Percentiles rank a stretch among this genome's conserved stretches.
Evolutionary conservation across 192 early-diverging fungal species (phyloP).

Genomic region (Spizellomyces punctatus): DNA sequence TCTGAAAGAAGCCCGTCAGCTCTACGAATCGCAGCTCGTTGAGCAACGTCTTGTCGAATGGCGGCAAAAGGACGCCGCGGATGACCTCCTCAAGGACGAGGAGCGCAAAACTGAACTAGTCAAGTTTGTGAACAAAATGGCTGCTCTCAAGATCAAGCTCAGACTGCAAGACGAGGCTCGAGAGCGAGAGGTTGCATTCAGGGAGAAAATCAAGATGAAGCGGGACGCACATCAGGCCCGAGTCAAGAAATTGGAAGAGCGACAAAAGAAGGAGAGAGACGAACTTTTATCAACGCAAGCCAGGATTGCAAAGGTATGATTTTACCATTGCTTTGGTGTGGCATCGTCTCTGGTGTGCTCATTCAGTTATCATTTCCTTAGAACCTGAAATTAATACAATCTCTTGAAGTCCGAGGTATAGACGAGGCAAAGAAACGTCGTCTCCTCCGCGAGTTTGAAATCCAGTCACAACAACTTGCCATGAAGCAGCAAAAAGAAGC

Average conservation of each 20-base stretch:
- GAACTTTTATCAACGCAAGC: slow-evolving; percentile 22
- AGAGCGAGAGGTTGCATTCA: slow-evolving; percentile 24
- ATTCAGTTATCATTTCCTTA: not conserved
- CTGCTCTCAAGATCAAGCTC: slow-evolving; percentile 20
- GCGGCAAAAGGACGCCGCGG: slow-evolving; percentile 25
- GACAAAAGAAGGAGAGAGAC: slow-evolving; percentile 33
- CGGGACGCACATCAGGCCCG: slow-evolving; percentile 15
- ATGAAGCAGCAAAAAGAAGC: slow-evolving; percentile 39
- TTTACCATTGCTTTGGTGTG: not conserved
- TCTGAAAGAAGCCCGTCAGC: slow-evolving; percentile 30
- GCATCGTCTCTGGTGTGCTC: not conserved
- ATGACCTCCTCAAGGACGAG: slow-evolving; percentile 27
- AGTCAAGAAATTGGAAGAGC: slow-evolving; percentile 23
- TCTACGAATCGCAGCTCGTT: slow-evolving; percentile 31
- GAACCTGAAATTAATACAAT: slow-evolving; percentile 28
- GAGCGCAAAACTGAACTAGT: slow-evolving; percentile 21
- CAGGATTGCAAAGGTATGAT: slow-evolving; percentile 24
- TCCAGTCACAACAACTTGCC: slow-evolving; percentile 33
- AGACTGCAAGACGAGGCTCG: slow-evolving; percentile 26
- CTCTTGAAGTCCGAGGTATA: slow-evolving; percentile 28
- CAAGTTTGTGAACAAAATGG: slow-evolving; percentile 28
- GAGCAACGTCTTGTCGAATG: slow-evolving; percentile 23
- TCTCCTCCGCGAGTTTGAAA: slow-evolving; percentile 23
- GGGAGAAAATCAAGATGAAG: slow-evolving; percentile 21
- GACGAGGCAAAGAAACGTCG: slow-evolving; percentile 20